A percentile compares a stretch with the other conserved stretches of the same genome.
Evolutionary conservation across 2,329 filamentous ascomycete species (phyloP).

Genomic region (Clonostachys rhizophaga): DNA sequence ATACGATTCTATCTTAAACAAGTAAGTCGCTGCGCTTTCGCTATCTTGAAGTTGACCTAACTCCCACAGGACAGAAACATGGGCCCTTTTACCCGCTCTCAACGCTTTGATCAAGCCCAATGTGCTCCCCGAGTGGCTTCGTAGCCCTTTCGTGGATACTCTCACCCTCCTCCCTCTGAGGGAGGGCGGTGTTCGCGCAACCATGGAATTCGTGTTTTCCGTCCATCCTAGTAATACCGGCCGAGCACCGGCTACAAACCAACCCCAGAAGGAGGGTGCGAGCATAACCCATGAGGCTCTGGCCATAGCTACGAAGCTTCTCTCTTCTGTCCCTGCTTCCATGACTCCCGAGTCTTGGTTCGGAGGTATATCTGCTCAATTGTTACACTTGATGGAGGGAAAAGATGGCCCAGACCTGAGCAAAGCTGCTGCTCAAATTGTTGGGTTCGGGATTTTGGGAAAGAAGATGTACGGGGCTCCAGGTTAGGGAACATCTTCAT

Average conservation of each 20-base stretch:
- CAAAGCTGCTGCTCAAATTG: conserved; percentile 27
- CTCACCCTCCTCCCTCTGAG: conserved; percentile 59
- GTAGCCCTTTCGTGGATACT: conserved; percentile 46
- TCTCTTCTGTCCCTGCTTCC: conserved; percentile 53
- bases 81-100: conserved; percentile 50
- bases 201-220: conserved; percentile 67
- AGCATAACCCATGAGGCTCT: conserved; percentile 66
- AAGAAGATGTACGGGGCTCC: conserved; percentile 60
- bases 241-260: conserved; percentile 29
- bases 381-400: conserved; percentile 59
- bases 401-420: conserved; percentile 23
- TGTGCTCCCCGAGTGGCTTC: conserved; percentile 55
- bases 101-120: conserved; percentile 61
- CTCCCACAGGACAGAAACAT: conserved; percentile 6
- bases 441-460: conserved; percentile 59
- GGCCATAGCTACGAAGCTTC: conserved; percentile 54
- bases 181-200: conserved; percentile 58
- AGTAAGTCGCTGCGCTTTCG: conserved; percentile 25
- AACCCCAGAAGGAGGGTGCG: conserved; percentile 50
- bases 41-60: background rate
- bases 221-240: conserved; percentile 54
- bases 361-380: conserved; percentile 51
- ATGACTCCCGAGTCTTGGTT: conserved; percentile 57
- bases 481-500: conserved; percentile 26
- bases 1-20: conserved; percentile 42